Base-by-base conservation (phyloP, 2,329 filamentous ascomycete genomes). In the Claviceps fusiformis region DNA sequence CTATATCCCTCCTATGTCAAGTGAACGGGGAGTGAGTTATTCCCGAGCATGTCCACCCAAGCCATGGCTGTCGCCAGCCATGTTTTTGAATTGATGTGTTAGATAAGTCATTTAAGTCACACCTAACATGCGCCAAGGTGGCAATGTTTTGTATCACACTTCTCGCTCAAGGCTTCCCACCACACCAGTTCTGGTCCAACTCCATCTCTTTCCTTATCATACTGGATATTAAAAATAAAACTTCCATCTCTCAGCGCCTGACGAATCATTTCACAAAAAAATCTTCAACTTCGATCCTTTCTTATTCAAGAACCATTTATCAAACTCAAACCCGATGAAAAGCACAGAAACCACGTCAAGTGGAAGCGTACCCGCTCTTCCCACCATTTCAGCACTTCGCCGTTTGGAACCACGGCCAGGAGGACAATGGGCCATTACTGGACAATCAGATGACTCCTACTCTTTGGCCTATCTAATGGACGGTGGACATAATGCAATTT, bases 351-450 rank as follows among this genome's bases (percentile, higher is more conserved):
- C 10, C 41, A 50, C 47, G 51, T 46, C 52, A 24, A 45, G 31
- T 48, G 35, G 31, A 35, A 43, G 10, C 39, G 41, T 54, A 50
- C 37, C 47, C 7, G 48, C 44, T 46, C 53, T 57, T 47, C 57
- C 57, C 11, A 52, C 57, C 13, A 39, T 57, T 45, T 54, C 57
- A 27, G 56, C 53, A 8, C 52, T 60, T 17, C 59, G 54, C 48
- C 54, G 48, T 17, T 52, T 61, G 33, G 59, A 61, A 52, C 58
- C 59, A 45, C 50, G 54, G 6, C 54, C 58, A 15, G 54, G 53
- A 31, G 59, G 59, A 13, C 53, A 54, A 19, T 61, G 59, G 59
- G 33, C 47, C 19, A 35, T 61, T 19, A 56, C 55, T 6, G 56
- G n/a, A 17, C 54, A 60, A 50, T 50, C 55, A 15, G 37, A 56